Base-by-base conservation (phyloP, 2,329 filamentous ascomycete genomes). In the Dissoconium aciculare region DNA sequence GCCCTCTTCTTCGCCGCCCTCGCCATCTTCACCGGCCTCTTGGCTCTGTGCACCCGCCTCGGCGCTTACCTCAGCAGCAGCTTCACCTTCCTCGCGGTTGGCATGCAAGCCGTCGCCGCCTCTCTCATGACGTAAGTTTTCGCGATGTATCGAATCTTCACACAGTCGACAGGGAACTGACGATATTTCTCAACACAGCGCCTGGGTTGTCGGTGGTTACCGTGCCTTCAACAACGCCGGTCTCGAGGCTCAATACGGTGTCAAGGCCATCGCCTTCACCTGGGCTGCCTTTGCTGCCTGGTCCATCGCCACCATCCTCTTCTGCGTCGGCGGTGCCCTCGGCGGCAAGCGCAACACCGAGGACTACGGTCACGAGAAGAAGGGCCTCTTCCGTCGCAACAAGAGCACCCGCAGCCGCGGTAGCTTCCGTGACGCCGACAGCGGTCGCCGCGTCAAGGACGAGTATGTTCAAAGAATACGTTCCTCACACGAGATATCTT, bases 1-100 rank as follows among this genome's bases (percentile, higher is more conserved):
- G 72, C 74, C 11, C 69, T 94, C 21, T 74, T 93, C 64, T 89
- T 92, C 54, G 70, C 71, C 39, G 65, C 70, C 28, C 33, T 72
- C 15, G 71, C 77, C 38, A 72, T 85, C 51, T 68, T 83, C 55
- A 58, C 66, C 8, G 70, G 74, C 40, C 64, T 83, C 38, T 56
- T 84, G 11, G 76, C 78, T 11, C 73, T 78, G 49, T 80, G 66
- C 56, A 74, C 74, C 17, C 71, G 79, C 33, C 63, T 84, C 2
- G 79, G 76, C 27, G 69, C 77, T 5, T 76, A 72, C 27, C 54
- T 85, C 25, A 69, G 74, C 4, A 73, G 68, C 11, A 49, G 78
- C 26, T 58, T 69, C 17, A 58, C 71, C 9, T 41, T 60, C 27
- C 45, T 72, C 17, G 75, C 78, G 1, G 60, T 82, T n/a, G 66